These are phyloP conservation scores for Hysterangium stoloniferum DNA, from an alignment of 768 basidiomycete genomes.

Conservation along the genomic window DNA sequence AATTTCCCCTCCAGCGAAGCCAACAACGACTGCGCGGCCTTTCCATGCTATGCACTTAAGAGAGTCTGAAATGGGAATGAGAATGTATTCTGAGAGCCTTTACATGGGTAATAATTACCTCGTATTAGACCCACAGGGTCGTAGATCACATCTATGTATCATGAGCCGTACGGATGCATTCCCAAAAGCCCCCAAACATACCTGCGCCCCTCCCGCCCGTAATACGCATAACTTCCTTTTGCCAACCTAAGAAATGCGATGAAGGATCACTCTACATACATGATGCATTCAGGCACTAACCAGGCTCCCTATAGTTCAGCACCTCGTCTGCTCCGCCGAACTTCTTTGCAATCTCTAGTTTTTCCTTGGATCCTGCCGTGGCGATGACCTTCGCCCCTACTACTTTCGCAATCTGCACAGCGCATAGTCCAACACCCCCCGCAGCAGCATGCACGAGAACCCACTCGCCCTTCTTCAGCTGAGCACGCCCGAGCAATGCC, in stretches of 20 bases:
- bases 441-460: slow-evolving; percentile 93
- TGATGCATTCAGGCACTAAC: neutral
- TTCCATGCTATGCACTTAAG: slow-evolving; percentile 95
- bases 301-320: slow-evolving; percentile 65
- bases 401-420: slow-evolving; percentile 89
- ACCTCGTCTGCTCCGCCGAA: slow-evolving; percentile 78
- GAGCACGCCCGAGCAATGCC: slow-evolving; percentile 77
- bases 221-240: slow-evolving; percentile 78
- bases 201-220: slow-evolving; percentile 79
- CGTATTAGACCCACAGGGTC: slow-evolving; percentile 80
- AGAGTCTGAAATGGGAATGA: slow-evolving; percentile 41
- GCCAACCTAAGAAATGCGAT: slow-evolving; percentile 50
- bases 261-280: too few relatives aligned
- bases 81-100: neutral
- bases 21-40: slow-evolving; percentile 87
- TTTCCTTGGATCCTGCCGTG: slow-evolving; percentile 72
- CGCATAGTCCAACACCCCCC: slow-evolving; percentile 89
- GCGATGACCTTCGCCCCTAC: slow-evolving; percentile 94
- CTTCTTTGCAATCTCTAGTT: slow-evolving; percentile 69
- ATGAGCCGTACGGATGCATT: neutral
- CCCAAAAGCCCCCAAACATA: slow-evolving; percentile 15
- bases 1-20: slow-evolving; percentile 79
- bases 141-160: slow-evolving; percentile 52
- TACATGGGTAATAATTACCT: slow-evolving; percentile 34
- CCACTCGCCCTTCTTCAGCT: slow-evolving; percentile 80